Conservation (phyloP, 768 basidiomycete species). For the Dictyophora rubrovolvata region DNA sequence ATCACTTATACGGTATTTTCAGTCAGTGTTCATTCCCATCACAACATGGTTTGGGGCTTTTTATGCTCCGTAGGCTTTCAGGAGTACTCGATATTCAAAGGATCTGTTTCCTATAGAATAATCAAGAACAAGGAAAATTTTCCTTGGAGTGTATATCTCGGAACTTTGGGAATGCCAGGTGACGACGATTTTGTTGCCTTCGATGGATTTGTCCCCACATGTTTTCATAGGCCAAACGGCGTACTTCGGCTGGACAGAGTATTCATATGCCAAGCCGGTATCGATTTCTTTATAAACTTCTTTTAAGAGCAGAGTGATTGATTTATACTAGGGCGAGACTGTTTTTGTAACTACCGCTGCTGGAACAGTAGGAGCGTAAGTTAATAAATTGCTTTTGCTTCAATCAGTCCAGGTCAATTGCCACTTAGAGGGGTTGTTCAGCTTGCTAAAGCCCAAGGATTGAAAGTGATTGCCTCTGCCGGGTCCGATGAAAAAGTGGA, state of each 20-base stretch:
- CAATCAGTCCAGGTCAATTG: not conserved
- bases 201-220: not conserved
- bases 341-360: conserved; percentile 39
- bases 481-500: conserved; percentile 32
- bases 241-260: conserved; percentile 32
- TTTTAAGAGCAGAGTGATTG: not conserved
- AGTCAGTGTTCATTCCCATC: conserved; percentile 16
- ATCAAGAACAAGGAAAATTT: conserved; percentile 34
- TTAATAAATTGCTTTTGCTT: conserved; percentile 1
- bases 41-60: not conserved
- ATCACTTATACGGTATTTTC: conserved; percentile 30
- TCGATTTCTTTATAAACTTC: conserved; percentile 6
- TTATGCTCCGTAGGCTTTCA: conserved; percentile 25
- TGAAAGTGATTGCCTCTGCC: conserved; percentile 33
- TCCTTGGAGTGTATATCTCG: conserved; percentile 40
- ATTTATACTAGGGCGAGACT: conserved; percentile 30
- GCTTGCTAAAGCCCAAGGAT: conserved; percentile 29
- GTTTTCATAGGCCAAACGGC: conserved; percentile 21
- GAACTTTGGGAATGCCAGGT: conserved; percentile 37
- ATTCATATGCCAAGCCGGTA: conserved; percentile 30
- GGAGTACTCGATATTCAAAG: conserved; percentile 28
- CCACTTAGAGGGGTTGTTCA: conserved; percentile 20
- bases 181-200: not conserved
- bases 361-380: conserved; percentile 53
- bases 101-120: conserved; percentile 16